A percentile compares a stretch with the other conserved stretches of the same genome.
phyloP scores from a whole-genome alignment of 495 filamentous ascomycete species.

The Penicillium subrubescens region DNA sequence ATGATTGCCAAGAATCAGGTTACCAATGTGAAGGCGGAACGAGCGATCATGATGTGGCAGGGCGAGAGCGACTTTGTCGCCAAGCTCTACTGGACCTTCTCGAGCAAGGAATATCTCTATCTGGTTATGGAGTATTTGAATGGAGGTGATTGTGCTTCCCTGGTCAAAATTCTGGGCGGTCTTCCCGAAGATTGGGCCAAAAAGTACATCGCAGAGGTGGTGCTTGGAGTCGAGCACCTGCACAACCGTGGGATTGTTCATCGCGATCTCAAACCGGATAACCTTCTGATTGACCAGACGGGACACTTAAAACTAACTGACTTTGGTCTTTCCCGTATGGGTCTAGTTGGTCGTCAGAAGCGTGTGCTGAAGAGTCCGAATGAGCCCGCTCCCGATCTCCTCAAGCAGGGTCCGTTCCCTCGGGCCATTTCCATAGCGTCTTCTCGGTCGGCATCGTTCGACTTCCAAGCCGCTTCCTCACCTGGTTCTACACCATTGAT shows the following conservation, averaged over 20 bases:
- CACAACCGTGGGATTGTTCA: conserved; percentile 94
- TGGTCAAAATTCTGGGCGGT: conserved; percentile 90
- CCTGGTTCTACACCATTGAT: conserved; percentile 85
- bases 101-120: conserved; percentile 98
- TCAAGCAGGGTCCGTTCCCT: conserved; percentile 90
- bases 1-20: conserved; percentile 99
- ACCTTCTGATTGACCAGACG: conserved; percentile 94
- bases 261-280: conserved; percentile 95
- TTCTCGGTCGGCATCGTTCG: conserved; percentile 94
- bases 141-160: conserved; percentile 92
- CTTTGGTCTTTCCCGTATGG: conserved; percentile 97
- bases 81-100: conserved; percentile 99
- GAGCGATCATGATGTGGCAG: conserved; percentile 99
- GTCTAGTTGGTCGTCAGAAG: conserved; percentile 93
- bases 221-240: conserved; percentile 92
- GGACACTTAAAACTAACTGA: conserved; percentile 97
- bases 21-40: conserved; percentile 96
- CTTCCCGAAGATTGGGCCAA: conserved; percentile 96
- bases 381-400: conserved; percentile 83
- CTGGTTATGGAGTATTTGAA: conserved; percentile 99
- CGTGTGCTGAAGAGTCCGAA: conserved; percentile 79
- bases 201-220: conserved; percentile 94
- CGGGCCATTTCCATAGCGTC: conserved; percentile 84
- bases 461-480: conserved; percentile 77
- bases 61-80: conserved; percentile 99